Conservation (phyloP, 257 asterid species). For the Fraxinus pennsylvanica region DNA sequence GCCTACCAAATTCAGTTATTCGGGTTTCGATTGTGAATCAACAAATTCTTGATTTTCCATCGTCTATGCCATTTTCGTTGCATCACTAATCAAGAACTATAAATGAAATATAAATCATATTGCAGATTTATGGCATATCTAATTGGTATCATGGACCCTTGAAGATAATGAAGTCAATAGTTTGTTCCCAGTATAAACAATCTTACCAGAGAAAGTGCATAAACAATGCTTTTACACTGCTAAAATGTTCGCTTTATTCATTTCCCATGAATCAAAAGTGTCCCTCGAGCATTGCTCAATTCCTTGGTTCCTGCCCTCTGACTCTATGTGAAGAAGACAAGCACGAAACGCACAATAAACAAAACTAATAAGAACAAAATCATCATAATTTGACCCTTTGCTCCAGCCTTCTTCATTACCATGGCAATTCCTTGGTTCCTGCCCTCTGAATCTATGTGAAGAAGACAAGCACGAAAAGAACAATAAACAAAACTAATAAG, state of each 20-base stretch:
- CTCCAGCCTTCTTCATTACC: slow-evolving; percentile 96
- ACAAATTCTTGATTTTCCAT: neutral
- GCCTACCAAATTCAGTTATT: neutral
- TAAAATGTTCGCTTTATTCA: neutral
- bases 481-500: slow-evolving; percentile 68
- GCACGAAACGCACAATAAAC: slow-evolving; percentile 78
- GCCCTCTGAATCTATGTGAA: slow-evolving; percentile 43
- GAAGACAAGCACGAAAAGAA: slow-evolving; percentile 87
- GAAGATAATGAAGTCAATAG: neutral
- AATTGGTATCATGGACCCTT: neutral
- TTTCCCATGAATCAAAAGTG: slow-evolving; percentile 7
- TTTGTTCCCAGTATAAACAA: neutral
- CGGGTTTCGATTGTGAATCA: neutral
- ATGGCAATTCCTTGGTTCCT: slow-evolving; percentile 27
- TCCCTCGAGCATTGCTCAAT: slow-evolving; percentile 8
- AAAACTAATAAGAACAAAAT: slow-evolving; percentile 67
- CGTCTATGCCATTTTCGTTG: neutral
- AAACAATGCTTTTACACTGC: slow-evolving; percentile 28
- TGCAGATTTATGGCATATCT: neutral
- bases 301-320: neutral
- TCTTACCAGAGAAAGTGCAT: slow-evolving; percentile 12
- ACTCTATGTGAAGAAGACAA: slow-evolving; percentile 73
- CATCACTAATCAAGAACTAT: neutral
- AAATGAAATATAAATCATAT: neutral
- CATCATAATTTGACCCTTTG: slow-evolving; percentile 95